Evolutionary conservation across 495 filamentous ascomycete genomes (phyloP).

Genomic region (Margaritispora aquatica): DNA sequence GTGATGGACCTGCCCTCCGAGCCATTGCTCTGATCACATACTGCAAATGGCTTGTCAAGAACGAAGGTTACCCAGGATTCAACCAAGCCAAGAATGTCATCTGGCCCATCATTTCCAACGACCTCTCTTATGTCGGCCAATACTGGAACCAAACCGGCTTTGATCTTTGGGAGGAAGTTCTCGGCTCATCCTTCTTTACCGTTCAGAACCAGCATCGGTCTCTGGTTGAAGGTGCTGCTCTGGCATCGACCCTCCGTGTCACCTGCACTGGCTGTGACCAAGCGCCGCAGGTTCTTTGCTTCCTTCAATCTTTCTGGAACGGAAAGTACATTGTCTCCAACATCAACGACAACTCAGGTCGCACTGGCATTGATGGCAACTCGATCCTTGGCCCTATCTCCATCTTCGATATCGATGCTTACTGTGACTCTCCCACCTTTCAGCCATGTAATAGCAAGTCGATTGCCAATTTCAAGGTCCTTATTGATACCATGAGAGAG

Average conservation of each 20-base stretch:
- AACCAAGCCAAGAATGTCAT: constrained; percentile 30
- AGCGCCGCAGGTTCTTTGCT: constrained; percentile 45
- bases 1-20: constrained; percentile 52
- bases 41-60: constrained; percentile 27
- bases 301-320: constrained; percentile 44
- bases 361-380: constrained; percentile 42
- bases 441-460: constrained; percentile 42
- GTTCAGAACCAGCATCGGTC: constrained; percentile 45
- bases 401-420: constrained; percentile 41
- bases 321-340: constrained; percentile 38
- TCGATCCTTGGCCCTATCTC: constrained; percentile 39
- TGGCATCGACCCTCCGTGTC: constrained; percentile 22
- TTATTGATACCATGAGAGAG: constrained; percentile 40
- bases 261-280: constrained; percentile 39
- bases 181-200: constrained; percentile 56
- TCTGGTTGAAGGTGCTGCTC: constrained; percentile 26
- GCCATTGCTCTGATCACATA: constrained; percentile 42
- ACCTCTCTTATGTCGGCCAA: constrained; percentile 41
- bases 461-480: constrained; percentile 43
- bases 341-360: constrained; percentile 31
- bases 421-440: constrained; percentile 42
- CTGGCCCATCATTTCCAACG: constrained; percentile 52
- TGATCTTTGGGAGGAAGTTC: constrained; percentile 48
- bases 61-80: constrained; percentile 17
- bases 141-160: constrained; percentile 42